phyloP scores from a whole-genome alignment of 73 alveolate species.

The Urostyla sp. region DNA sequence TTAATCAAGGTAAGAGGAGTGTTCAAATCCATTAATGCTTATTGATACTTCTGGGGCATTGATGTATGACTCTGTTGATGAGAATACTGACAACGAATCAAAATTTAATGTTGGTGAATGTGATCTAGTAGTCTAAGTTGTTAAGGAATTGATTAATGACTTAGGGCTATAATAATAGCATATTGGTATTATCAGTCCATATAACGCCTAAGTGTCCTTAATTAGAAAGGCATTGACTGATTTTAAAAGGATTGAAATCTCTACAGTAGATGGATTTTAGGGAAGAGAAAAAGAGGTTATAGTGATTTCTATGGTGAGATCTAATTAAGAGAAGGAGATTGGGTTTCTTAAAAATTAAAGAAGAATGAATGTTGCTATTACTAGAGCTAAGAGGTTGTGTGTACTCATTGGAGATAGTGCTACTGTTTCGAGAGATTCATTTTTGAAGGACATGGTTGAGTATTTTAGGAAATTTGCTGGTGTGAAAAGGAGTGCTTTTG shows the following conservation, averaged over 20 bases:
- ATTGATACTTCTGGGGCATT: conserved; percentile 92
- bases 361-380: conserved; percentile 98
- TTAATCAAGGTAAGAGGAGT: conserved; percentile 53
- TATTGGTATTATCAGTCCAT: conserved; percentile 97
- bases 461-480: conserved; percentile 82
- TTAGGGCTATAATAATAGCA: conserved; percentile 78
- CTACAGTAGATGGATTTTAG: conserved; percentile 99
- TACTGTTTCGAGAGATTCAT: conserved; percentile 80
- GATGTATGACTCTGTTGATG: conserved; percentile 90
- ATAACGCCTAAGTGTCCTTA: conserved; percentile 94
- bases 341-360: conserved; percentile 97
- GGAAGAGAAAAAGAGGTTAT: conserved; percentile 99
- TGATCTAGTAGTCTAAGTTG: conserved; percentile 86
- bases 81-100: conserved; percentile 84
- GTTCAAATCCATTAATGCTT: conserved; percentile 75
- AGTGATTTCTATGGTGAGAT: conserved; percentile 94
- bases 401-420: conserved; percentile 93
- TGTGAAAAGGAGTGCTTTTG: conserved; percentile 73
- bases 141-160: conserved; percentile 77
- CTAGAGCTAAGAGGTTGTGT: conserved; percentile 95
- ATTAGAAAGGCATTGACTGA: conserved; percentile 75
- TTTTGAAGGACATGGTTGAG: conserved; percentile 77
- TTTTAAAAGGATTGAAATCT: conserved; percentile 83
- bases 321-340: conserved; percentile 90
- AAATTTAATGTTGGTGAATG: conserved; percentile 95